phyloP scores from a whole-genome alignment of 768 basidiomycete species.

The Galerina marginata region DNA sequence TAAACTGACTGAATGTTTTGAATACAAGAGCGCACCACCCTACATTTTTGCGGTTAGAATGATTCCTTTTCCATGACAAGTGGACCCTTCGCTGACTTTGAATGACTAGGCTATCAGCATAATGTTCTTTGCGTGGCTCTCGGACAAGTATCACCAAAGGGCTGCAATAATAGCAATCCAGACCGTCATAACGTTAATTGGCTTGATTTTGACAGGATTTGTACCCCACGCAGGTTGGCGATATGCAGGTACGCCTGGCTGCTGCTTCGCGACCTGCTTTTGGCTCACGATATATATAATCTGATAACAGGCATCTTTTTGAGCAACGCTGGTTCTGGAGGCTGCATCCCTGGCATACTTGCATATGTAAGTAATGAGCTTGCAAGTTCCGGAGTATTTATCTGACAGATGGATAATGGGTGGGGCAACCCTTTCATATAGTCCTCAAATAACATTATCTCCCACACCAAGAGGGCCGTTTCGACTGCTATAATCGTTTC shows the following conservation, averaged over 20 bases:
- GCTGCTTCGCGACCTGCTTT: not conserved
- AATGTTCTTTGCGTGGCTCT: constrained; percentile 50
- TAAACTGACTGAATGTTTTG: not conserved
- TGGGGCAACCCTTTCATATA: constrained; percentile 30
- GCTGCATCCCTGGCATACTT: constrained; percentile 52
- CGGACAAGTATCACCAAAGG: constrained; percentile 49
- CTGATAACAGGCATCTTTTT: constrained; percentile 47
- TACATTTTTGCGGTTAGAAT: constrained; percentile 50
- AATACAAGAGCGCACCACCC: constrained; percentile 51
- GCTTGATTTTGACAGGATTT: constrained; percentile 48
- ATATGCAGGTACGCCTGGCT: constrained; percentile 42
- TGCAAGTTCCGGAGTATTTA: not conserved
- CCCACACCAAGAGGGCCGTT: constrained; percentile 54
- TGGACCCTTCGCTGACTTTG: constrained; percentile 13
- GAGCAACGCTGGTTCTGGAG: constrained; percentile 48
- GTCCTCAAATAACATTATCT: constrained; percentile 56
- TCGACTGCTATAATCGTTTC: constrained; percentile 51
- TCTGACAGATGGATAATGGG: constrained; percentile 10
- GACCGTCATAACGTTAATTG: constrained; percentile 44
- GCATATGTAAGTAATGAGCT: constrained; percentile 48
- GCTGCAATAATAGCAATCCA: constrained; percentile 50
- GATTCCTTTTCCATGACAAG: not conserved
- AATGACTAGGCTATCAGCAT: constrained; percentile 40
- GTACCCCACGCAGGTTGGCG: constrained; percentile 39
- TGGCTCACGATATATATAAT: constrained; percentile 3